These are phyloP conservation scores for Candida manassasensis DNA, from an alignment of 805 yeast species.

Conservation along the genomic window DNA sequence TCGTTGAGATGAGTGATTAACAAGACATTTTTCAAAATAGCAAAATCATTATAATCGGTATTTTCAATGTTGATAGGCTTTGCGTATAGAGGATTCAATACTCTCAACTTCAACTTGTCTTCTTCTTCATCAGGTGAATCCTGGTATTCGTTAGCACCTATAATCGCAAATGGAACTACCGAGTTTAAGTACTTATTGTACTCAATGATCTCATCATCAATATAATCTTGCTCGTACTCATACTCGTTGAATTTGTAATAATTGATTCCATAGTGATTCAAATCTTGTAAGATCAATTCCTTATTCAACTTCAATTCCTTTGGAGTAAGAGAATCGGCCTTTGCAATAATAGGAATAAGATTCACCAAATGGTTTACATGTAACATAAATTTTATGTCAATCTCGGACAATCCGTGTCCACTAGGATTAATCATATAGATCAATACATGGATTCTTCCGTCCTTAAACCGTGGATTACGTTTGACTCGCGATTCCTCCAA, in stretches of 20 bases:
- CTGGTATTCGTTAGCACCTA: slow-evolving; percentile 63
- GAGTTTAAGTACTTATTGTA: slow-evolving; percentile 62
- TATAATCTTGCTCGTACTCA: slow-evolving; percentile 45
- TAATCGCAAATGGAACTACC: slow-evolving; percentile 61
- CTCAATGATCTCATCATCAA: slow-evolving; percentile 60
- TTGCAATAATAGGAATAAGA: slow-evolving; percentile 40
- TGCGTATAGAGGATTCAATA: slow-evolving; percentile 44
- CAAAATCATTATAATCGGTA: slow-evolving; percentile 75
- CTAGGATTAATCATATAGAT: slow-evolving; percentile 43
- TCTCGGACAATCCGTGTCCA: slow-evolving; percentile 40
- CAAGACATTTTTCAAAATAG: slow-evolving; percentile 71
- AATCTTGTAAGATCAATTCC: slow-evolving; percentile 69
- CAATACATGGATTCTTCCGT: slow-evolving; percentile 71
- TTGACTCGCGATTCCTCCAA: slow-evolving; percentile 77
- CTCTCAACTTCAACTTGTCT: slow-evolving; percentile 48
- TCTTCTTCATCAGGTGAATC: slow-evolving; percentile 34
- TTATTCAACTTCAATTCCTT: slow-evolving; percentile 61
- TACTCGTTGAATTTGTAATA: slow-evolving; percentile 67
- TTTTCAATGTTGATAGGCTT: slow-evolving; percentile 59
- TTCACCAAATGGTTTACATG: slow-evolving; percentile 40
- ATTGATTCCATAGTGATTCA: slow-evolving; percentile 65
- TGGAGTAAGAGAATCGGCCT: slow-evolving; percentile 40
- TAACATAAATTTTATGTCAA: slow-evolving; percentile 39
- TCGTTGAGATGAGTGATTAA: slow-evolving; percentile 83
- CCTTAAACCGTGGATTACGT: slow-evolving; percentile 81